Percentiles rank a stretch among this genome's conserved stretches.
These are phyloP conservation scores for Stachybotrys echinatus DNA, from an alignment of 2,329 filamentous ascomycete genomes.

Conservation along the genomic window DNA sequence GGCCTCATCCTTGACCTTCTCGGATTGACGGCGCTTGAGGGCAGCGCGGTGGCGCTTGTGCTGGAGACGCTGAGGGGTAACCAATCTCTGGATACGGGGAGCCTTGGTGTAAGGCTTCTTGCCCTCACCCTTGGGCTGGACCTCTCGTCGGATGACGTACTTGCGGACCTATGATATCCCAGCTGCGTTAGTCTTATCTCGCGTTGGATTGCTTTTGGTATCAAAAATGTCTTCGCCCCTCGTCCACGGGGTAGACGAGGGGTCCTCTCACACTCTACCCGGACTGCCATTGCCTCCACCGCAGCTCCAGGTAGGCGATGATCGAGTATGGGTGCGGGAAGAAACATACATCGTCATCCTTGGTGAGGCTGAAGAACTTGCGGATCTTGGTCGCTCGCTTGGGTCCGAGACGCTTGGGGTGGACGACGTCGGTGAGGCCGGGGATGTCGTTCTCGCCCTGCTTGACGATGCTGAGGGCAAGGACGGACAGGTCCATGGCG, in stretches of 20 bases:
- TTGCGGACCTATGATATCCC: slow-evolving; percentile 74
- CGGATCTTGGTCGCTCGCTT: slow-evolving; percentile 99
- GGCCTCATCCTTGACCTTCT: slow-evolving; percentile 98
- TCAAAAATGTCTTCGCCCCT: not conserved
- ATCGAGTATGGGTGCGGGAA: slow-evolving; percentile 49
- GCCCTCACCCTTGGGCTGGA: slow-evolving; percentile 95
- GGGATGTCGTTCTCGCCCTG: slow-evolving; percentile 93
- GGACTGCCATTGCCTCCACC: slow-evolving; percentile 35
- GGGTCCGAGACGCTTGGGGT: slow-evolving; percentile 98
- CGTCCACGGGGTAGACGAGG: slow-evolving; percentile 4
- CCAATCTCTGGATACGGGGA: slow-evolving; percentile 98
- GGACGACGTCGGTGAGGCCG: slow-evolving; percentile 93
- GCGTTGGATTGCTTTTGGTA: not conserved
- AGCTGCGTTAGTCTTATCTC: slow-evolving; percentile 30
- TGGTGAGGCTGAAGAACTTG: slow-evolving; percentile 99
- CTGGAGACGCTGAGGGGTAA: slow-evolving; percentile 99
- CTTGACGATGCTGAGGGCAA: slow-evolving; percentile 95
- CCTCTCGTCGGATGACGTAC: slow-evolving; percentile 99
- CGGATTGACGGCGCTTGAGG: slow-evolving; percentile 95
- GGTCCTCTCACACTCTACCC: slow-evolving; percentile 56
- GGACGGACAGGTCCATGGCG: slow-evolving; percentile 88
- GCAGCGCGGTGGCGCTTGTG: slow-evolving; percentile 98
- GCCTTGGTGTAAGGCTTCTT: slow-evolving; percentile 99
- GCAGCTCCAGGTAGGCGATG: slow-evolving; percentile 65
- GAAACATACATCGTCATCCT: slow-evolving; percentile 99